Percentiles rank a stretch among this genome's conserved stretches.
Conservation (phyloP, 495 filamentous ascomycete species). For the Penicillium desertorum region DNA sequence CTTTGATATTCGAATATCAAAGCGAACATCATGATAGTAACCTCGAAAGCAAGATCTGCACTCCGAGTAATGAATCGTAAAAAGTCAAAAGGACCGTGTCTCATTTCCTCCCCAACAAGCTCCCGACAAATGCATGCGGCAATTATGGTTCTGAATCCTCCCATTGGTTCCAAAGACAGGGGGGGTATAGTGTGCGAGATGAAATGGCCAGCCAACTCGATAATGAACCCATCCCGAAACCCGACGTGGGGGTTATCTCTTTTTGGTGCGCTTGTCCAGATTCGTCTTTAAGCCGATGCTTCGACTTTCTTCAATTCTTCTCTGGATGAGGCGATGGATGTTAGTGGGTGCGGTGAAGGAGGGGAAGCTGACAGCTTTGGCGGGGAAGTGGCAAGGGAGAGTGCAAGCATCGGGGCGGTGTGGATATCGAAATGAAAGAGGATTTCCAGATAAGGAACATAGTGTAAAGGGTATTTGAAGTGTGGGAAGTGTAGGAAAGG, state of each 20-base stretch:
- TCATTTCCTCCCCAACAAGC: slow-evolving; percentile 9
- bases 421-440: background rate
- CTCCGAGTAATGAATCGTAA: slow-evolving; percentile 3
- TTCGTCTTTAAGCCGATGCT: slow-evolving; percentile 38
- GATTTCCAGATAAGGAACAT: background rate
- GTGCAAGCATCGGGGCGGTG: background rate
- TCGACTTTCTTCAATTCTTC: slow-evolving; percentile 97
- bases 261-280: slow-evolving; percentile 1
- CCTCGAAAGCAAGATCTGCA: background rate
- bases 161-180: slow-evolving; percentile 10
- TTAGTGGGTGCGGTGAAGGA: slow-evolving; percentile 12
- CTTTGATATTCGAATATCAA: background rate
- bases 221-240: slow-evolving; percentile 3
- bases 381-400: background rate
- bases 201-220: slow-evolving; percentile 10
- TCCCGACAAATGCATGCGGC: slow-evolving; percentile 8
- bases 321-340: slow-evolving; percentile 47
- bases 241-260: background rate
- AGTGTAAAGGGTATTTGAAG: background rate
- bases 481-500: background rate
- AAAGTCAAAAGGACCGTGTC: slow-evolving; percentile 3
- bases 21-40: background rate
- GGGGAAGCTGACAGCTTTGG: background rate
- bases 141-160: slow-evolving; percentile 2
- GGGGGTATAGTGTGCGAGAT: slow-evolving; percentile 11